Evolutionary conservation across 176 grass and related monocot genomes (phyloP), one percentile per base, ranked within the genome.

Genomic region (Oryza officinalis): DNA sequence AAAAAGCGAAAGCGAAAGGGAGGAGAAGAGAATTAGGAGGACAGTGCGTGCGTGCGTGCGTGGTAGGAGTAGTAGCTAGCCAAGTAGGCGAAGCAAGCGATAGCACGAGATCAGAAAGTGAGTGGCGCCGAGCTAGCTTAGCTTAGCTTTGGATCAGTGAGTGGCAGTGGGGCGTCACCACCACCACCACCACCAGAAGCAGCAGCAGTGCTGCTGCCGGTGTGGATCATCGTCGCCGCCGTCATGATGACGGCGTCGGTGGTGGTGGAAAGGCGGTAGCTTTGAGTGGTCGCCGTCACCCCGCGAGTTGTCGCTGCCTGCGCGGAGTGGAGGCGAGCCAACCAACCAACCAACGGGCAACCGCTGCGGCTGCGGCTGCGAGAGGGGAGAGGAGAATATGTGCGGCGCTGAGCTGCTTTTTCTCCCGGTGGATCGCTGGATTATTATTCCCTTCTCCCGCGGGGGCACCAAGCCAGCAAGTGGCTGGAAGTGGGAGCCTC

Each of bases 71-170:
- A 83, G 75, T 72, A 83, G 68, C 77, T 72, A 83, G 68, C 74
- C 82, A 87, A 89, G 87, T 82, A 52, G 88, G 71, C 72, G 83
- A 90, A 91, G 92, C 79, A 81, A 87, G 86, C 85, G 72, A 23
- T 3, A 20, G 61, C 17, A 69, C 45, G 50, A 43, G 76, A 63
- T 57, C 7, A 11, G 76, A 78, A 44, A 46, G 79, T 15, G 12
- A 23, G 23, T 11, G 43, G 43, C 13, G 43, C 43, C 11, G 10
- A 45, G 43, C 43, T 13, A 45, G 43, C 40, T 37, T 10, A 41
- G 43, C 43, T 12, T 13, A 45, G 43, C 43, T 41, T 13, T 38
- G 81, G 46, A 78, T 74, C 65, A 80, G 84, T 72, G 78, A 88
- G 85, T 80, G 80, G 73, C 27, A 77, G 84, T 80, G 78, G 78